Conservation (phyloP, 108 stramenopile genomes). For the Aurantiochytrium sp. region DNA sequence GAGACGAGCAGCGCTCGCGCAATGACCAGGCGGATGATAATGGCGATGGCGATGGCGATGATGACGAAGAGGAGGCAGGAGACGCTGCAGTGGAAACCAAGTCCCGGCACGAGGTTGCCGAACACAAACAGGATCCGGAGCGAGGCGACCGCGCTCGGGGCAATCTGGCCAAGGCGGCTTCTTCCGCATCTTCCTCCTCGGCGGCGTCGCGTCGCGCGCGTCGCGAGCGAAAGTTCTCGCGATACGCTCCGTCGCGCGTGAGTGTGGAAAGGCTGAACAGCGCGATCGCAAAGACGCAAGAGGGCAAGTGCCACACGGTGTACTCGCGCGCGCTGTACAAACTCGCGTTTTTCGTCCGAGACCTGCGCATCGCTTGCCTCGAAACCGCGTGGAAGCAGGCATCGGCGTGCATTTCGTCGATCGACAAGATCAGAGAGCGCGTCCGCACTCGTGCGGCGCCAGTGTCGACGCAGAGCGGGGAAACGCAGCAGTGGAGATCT, state of each 20-base stretch:
- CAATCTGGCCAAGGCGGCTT: no score
- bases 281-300: background rate
- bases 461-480: background rate
- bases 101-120: no score
- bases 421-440: background rate
- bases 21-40: background rate
- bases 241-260: background rate
- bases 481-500: background rate
- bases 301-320: background rate
- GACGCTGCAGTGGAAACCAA: background rate
- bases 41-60: background rate
- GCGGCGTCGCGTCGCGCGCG: background rate
- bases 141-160: no score
- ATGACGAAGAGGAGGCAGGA: background rate
- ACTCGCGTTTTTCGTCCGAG: background rate
- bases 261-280: background rate
- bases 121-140: no score
- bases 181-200: no score
- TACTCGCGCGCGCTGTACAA: background rate
- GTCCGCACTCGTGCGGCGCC: background rate
- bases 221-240: background rate
- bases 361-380: background rate
- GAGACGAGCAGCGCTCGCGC: no score
- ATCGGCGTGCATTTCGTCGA: background rate
- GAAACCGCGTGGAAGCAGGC: background rate